Evolutionary conservation across 805 yeast genomes (phyloP).

Genomic region (Deakozyma indianensis): DNA sequence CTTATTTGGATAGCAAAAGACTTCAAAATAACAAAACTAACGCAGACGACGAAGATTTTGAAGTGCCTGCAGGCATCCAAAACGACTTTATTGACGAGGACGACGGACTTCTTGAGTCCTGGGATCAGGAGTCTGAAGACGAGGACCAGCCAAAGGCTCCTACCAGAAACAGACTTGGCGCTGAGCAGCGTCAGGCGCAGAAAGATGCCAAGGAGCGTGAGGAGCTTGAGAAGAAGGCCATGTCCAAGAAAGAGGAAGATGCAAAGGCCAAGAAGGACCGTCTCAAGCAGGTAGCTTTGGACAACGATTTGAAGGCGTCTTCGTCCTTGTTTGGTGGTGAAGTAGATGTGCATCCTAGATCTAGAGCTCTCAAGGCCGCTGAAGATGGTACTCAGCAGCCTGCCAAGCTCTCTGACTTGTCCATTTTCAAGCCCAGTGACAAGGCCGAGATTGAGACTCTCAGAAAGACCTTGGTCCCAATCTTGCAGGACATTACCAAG

Average conservation of each 20-base stretch:
- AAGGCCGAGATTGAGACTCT: conserved; percentile 70
- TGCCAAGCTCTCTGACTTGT: conserved; percentile 23
- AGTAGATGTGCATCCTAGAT: conserved; percentile 22
- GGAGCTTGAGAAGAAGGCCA: conserved; percentile 32
- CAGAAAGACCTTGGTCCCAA: conserved; percentile 54
- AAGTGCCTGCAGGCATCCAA: conserved; percentile 44
- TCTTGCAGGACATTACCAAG: conserved; percentile 43
- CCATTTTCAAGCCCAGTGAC: conserved; percentile 71
- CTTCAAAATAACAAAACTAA: no score
- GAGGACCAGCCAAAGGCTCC: conserved; percentile 28
- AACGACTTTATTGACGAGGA: conserved; percentile 76
- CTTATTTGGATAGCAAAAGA: no score
- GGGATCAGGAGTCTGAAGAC: conserved; percentile 70
- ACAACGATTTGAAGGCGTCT: conserved; percentile 82
- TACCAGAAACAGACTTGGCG: conserved; percentile 31
- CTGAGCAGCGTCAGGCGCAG: conserved; percentile 25
- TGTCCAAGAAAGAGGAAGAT: conserved; percentile 39
- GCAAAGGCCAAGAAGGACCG: conserved; percentile 60
- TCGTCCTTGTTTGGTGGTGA: conserved; percentile 86
- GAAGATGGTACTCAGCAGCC: conserved; percentile 23
- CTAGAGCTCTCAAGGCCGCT: conserved; percentile 27
- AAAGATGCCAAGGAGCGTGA: conserved; percentile 30
- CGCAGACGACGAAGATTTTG: conserved; percentile 81
- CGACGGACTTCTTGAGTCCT: conserved; percentile 76
- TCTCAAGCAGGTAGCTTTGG: conserved; percentile 65